Evolutionary conservation across 352 stramenopile genomes (phyloP).

Genomic region (Pythium pyrilobum): DNA sequence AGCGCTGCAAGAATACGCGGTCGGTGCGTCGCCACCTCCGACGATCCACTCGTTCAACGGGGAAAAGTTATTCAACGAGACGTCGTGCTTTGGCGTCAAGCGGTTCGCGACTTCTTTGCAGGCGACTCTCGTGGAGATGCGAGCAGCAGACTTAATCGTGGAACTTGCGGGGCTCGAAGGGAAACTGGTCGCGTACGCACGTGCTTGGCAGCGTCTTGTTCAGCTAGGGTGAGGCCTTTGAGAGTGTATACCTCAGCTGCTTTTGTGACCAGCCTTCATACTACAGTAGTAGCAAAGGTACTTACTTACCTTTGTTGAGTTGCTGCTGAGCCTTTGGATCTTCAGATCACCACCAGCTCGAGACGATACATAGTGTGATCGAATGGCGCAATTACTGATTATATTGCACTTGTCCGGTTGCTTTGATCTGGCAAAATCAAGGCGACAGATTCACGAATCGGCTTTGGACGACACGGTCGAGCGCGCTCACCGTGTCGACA

Average conservation of each 20-base stretch:
- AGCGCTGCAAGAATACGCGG: conserved; percentile 35
- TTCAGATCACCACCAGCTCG: too few species aligned
- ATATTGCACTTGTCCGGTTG: too few species aligned
- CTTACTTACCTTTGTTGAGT: too few species aligned
- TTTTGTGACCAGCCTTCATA: too few species aligned
- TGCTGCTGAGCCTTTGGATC: too few species aligned
- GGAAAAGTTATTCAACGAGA: conserved; percentile 55
- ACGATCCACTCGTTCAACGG: conserved; percentile 57
- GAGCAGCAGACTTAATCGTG: neutral
- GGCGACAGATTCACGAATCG: neutral
- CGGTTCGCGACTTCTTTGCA: conserved; percentile 20
- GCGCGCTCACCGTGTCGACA: conserved; percentile 8
- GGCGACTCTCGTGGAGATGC: neutral
- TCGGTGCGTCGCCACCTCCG: conserved; percentile 16
- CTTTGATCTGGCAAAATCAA: too few species aligned
- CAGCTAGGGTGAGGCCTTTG: too few species aligned
- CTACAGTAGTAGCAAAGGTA: too few species aligned
- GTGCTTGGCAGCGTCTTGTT: too few species aligned
- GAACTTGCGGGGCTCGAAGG: conserved; percentile 14
- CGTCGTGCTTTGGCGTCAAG: conserved; percentile 65
- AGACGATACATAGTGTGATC: too few species aligned
- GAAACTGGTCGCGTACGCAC: conserved; percentile 13
- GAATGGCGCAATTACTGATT: too few species aligned
- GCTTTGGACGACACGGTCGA: conserved; percentile 11
- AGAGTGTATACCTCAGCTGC: too few species aligned